These are phyloP conservation scores for Lecanicillium sp. DNA, from an alignment of 2,329 filamentous ascomycete species.

Conservation along the genomic window DNA sequence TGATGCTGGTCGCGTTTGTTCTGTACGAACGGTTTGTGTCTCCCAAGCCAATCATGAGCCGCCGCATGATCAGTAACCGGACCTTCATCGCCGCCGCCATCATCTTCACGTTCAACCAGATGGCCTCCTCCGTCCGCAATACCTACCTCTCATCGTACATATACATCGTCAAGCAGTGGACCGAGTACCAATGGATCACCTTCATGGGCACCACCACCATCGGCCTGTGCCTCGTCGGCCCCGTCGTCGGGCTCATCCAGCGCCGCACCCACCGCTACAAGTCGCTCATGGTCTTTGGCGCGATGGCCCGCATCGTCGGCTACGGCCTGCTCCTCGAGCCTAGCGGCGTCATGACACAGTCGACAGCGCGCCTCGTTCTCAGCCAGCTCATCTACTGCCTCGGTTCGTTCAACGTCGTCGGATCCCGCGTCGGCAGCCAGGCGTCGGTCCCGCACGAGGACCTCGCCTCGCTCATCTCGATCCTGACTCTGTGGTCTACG, in stretches of 20 bases:
- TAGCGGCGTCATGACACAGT: conserved; percentile 28
- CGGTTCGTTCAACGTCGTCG: conserved; percentile 33
- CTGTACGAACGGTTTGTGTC: conserved; percentile 30
- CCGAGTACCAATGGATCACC: conserved; percentile 35
- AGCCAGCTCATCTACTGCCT: conserved; percentile 33
- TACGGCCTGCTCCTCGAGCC: conserved; percentile 30
- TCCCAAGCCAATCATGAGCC: conserved; percentile 23
- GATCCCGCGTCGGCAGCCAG: conserved; percentile 33
- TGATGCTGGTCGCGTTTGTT: conserved; percentile 30
- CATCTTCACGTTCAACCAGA: conserved; percentile 30
- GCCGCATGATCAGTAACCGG: conserved; percentile 25
- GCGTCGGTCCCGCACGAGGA: conserved; percentile 38
- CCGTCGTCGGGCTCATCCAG: conserved; percentile 31
- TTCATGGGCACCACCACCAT: conserved; percentile 35
- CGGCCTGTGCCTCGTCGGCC: conserved; percentile 31
- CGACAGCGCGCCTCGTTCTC: conserved; percentile 28
- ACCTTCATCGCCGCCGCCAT: conserved; percentile 25
- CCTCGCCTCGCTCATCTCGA: conserved; percentile 32
- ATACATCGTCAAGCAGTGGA: conserved; percentile 36
- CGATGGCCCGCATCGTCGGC: conserved; percentile 28
- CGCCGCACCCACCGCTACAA: conserved; percentile 36
- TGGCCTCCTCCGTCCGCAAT: conserved; percentile 30
- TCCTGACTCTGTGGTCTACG: conserved; percentile 34
- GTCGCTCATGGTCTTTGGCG: conserved; percentile 33
- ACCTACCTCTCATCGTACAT: conserved; percentile 34